phyloP scores from a whole-genome alignment of 176 grass and related monocot genomes.

The Lolium perenne region DNA sequence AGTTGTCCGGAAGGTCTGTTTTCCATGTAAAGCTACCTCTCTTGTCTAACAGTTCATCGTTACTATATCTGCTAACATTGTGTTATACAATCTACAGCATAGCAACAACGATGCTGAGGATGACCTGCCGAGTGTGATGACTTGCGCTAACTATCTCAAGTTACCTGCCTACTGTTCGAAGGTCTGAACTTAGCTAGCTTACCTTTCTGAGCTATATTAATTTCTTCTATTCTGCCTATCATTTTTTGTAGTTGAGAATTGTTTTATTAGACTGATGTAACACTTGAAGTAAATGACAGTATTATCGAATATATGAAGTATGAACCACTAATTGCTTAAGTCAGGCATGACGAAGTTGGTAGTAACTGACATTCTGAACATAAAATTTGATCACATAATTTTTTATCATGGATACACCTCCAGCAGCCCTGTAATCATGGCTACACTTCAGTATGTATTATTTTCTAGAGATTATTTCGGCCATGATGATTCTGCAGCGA shows the following conservation, averaged over 20 bases:
- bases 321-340: neutral
- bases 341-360: no score
- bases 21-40: constrained; percentile 28
- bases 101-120: constrained; percentile 64
- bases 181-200: constrained; percentile 44
- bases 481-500: no score
- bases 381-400: no score
- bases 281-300: neutral
- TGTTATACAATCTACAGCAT: constrained; percentile 62
- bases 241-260: constrained; percentile 3
- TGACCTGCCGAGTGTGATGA: constrained; percentile 98
- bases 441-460: no score
- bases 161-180: constrained; percentile 93
- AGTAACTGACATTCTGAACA: neutral
- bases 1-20: constrained; percentile 93
- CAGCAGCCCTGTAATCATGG: no score
- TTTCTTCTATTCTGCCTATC: neutral
- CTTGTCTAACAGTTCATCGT: neutral
- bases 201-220: neutral
- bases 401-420: no score
- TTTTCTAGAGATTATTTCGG: no score
- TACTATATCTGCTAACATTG: constrained; percentile 28
- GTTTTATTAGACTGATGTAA: neutral
- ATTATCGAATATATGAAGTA: neutral
- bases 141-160: constrained; percentile 97